Base-by-base conservation (phyloP, 2,329 filamentous ascomycete genomes). In the Keithomyces neogunnii region DNA sequence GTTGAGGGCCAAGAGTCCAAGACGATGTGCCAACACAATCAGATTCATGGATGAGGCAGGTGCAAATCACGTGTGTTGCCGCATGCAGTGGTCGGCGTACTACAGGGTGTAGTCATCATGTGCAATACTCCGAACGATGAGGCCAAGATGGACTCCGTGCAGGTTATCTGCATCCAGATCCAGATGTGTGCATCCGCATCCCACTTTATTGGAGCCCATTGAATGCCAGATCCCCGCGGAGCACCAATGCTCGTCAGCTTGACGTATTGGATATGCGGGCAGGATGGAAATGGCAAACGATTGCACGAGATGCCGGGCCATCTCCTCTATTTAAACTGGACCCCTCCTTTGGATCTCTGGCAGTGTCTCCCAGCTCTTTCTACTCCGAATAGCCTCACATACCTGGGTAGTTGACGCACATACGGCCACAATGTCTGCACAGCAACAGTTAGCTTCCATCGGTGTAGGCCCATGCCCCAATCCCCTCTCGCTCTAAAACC, bases 371-470 rank as follows among this genome's bases (percentile, higher is more conserved):
- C 47, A 29, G 5, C 35, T 36, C n/a, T 47, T 39, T 9, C 47
- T 11, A 38, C n/a, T 29, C 39, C 29, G 30, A 31, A 30, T 29
- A 29, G n/a, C 40, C 19, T n/a, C 39, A 42, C 11, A 4, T 26
- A 6, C n/a, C 39, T 42, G 7, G 9, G 9, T 6, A 42, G n/a
- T 10, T 5, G 11, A 5, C n/a, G 35, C 19, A 35, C 29, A 30
- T 44, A 38, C 40, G 5, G 13, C 26, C 47, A 46, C 40, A 47
- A 52, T 52, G 50, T 7, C 42, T 32, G 8, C 42, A 29, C 35
- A 48, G 33, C 47, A 47, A 8, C 33, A 46, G 9, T 47, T 52
- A 6, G 51, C 51, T 19, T 46, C 51, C 29, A 36, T 49, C 26
- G 51, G 47, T 30, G 51, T 52, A 52, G 47, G 51, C 43, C 32